Conservation (phyloP, 805 yeast genomes). For the Candida pseudoglaebosa region DNA sequence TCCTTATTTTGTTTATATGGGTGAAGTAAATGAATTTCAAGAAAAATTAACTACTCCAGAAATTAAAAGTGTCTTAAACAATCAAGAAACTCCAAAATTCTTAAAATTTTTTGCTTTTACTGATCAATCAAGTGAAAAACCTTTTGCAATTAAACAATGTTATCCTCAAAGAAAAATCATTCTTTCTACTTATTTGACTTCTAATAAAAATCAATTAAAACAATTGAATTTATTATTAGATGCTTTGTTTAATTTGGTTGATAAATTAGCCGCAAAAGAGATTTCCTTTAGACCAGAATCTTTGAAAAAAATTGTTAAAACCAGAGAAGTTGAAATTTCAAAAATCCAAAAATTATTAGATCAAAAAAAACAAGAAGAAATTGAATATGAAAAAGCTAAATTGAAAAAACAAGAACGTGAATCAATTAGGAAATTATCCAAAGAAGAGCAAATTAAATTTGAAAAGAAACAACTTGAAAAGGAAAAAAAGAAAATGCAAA, state of each 20-base stretch:
- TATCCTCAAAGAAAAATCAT: constrained; percentile 51
- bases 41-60: constrained; percentile 54
- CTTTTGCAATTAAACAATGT: constrained; percentile 55
- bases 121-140: constrained; percentile 76
- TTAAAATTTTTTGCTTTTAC: constrained; percentile 74
- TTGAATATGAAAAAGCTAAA: constrained; percentile 68
- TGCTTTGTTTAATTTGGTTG: constrained; percentile 58
- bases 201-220: constrained; percentile 45
- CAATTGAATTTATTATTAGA: constrained; percentile 48
- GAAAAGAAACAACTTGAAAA: constrained; percentile 78
- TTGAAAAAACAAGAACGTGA: constrained; percentile 64
- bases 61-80: constrained; percentile 31
- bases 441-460: constrained; percentile 74
- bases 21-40: constrained; percentile 80
- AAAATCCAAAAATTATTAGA: constrained; percentile 71
- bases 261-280: constrained; percentile 47
- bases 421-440: constrained; percentile 50
- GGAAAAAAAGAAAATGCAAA: constrained; percentile 70
- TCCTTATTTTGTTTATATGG: constrained; percentile 75
- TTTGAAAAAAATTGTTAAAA: constrained; percentile 66
- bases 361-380: constrained; percentile 59
- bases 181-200: constrained; percentile 51
- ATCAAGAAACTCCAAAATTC: constrained; percentile 41
- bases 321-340: constrained; percentile 69
- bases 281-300: constrained; percentile 68